phyloP scores from a whole-genome alignment of 2,329 filamentous ascomycete genomes.

The Amesomyces nigricolor region DNA sequence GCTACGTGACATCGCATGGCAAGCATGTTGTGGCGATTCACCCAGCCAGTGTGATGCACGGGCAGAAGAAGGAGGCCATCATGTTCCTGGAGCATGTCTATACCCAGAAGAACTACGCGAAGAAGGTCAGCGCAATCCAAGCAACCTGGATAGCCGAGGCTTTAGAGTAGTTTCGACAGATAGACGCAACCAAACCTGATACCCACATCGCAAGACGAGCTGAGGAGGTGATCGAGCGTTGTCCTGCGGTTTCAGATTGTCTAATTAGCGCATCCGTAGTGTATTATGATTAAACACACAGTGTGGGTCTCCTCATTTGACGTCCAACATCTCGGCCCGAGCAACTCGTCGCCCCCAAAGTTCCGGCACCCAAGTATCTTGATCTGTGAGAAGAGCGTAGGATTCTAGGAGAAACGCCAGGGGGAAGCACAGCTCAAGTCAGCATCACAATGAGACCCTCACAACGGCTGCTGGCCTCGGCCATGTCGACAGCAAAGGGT shows the following conservation, averaged over 20 bases:
- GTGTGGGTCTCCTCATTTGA: too few relatives aligned
- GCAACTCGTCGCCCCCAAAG: too few relatives aligned
- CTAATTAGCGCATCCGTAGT: too few relatives aligned
- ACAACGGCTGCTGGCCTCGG: conserved; percentile 35
- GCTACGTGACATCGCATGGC: conserved; percentile 54
- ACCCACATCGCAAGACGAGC: too few relatives aligned
- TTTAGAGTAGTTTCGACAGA: conserved; percentile 28
- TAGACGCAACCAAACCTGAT: too few relatives aligned
- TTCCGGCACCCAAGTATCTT: background rate
- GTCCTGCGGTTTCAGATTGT: background rate
- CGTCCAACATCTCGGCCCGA: too few relatives aligned
- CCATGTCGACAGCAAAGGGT: conserved; percentile 29
- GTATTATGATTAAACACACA: background rate
- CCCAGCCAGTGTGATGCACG: conserved; percentile 57
- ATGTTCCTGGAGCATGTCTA: conserved; percentile 65
- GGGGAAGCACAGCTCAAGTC: background rate
- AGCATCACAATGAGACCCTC: conserved; percentile 16
- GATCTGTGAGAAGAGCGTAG: background rate
- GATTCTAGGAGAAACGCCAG: background rate
- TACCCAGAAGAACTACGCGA: conserved; percentile 61
- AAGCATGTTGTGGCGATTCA: conserved; percentile 58
- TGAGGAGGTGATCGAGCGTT: too few relatives aligned
- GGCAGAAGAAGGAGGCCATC: conserved; percentile 59
- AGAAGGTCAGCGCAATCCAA: conserved; percentile 58
- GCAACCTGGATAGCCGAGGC: conserved; percentile 54